Evolutionary conservation across 1,284 basidiomycete genomes (phyloP).

Genomic region (Ustilago curta): DNA sequence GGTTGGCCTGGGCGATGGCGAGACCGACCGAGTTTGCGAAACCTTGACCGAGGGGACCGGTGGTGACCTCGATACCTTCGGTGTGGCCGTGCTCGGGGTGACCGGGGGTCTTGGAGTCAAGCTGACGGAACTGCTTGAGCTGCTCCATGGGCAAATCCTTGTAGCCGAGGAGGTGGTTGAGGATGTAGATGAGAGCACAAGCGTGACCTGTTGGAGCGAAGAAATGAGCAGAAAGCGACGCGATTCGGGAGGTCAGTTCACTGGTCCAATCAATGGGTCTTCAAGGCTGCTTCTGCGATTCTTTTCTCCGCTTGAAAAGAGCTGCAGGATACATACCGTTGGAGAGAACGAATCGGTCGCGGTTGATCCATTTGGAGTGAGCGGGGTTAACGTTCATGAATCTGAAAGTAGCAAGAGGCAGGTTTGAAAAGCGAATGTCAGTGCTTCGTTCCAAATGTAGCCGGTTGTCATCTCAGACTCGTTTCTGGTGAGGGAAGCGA

Average conservation of each 20-base stretch:
- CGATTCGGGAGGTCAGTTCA: neutral
- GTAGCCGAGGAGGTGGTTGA: constrained; percentile 86
- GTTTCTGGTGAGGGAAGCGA: neutral
- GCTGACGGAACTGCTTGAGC: constrained; percentile 77
- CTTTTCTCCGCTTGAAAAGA: neutral
- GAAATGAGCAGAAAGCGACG: constrained; percentile 59
- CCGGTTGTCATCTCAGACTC: neutral
- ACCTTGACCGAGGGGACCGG: constrained; percentile 89
- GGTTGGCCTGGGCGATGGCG: constrained; percentile 90
- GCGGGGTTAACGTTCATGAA: constrained; percentile 88
- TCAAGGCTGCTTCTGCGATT: too few relatives aligned
- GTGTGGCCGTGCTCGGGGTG: constrained; percentile 88
- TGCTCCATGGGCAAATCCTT: constrained; percentile 81
- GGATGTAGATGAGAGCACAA: constrained; percentile 77
- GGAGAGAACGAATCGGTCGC: constrained; percentile 78
- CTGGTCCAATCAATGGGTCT: neutral
- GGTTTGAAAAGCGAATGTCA: constrained; percentile 1
- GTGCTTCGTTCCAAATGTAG: constrained; percentile 1
- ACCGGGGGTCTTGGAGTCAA: constrained; percentile 79
- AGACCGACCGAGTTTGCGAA: constrained; percentile 92
- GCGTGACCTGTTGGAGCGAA: constrained; percentile 72
- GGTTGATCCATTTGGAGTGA: constrained; percentile 80
- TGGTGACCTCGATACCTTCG: constrained; percentile 92
- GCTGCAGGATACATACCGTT: constrained; percentile 46
- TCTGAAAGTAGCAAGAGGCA: constrained; percentile 69